These are phyloP conservation scores for Cyphellophora attinorum DNA, from an alignment of 2,329 filamentous ascomycete genomes.

Conservation along the genomic window DNA sequence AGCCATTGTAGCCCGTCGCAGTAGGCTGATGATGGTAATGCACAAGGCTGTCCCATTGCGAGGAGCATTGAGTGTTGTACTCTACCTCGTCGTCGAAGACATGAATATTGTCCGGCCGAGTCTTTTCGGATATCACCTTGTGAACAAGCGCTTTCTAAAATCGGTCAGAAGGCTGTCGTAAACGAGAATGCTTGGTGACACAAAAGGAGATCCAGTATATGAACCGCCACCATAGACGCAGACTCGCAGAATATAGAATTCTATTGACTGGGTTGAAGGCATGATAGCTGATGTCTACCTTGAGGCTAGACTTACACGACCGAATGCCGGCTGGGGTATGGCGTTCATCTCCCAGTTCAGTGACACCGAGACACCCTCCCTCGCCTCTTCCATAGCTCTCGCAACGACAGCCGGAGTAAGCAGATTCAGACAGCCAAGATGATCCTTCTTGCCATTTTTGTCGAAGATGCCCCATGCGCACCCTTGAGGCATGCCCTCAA, in stretches of 20 bases:
- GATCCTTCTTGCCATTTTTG: conserved; percentile 40
- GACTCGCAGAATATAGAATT: too few relatives aligned
- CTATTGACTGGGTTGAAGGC: too few relatives aligned
- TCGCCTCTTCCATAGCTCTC: conserved; percentile 45
- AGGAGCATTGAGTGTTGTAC: conserved; percentile 39
- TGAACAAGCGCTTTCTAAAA: conserved; percentile 9
- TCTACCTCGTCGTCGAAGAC: conserved; percentile 34
- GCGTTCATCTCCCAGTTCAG: too few relatives aligned
- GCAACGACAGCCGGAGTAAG: conserved; percentile 46
- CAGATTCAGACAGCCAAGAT: conserved; percentile 53
- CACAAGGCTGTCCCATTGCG: conserved; percentile 40
- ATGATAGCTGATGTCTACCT: too few relatives aligned
- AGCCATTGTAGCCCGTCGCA: conserved; percentile 13
- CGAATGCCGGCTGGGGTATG: too few relatives aligned
- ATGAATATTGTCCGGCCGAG: conserved; percentile 4
- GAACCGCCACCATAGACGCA: too few relatives aligned
- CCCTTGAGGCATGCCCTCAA: conserved; percentile 29
- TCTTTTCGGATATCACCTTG: conserved; percentile 12
- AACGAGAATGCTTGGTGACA: too few relatives aligned
- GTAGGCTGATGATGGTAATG: conserved; percentile 13
- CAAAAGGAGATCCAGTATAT: too few relatives aligned
- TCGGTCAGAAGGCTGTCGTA: conserved; percentile 8
- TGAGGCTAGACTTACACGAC: too few relatives aligned
- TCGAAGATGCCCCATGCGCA: conserved; percentile 51
- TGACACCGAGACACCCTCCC: conserved; percentile 46